Conservation (phyloP, 805 yeast species). For the Candida tibetensis region DNA sequence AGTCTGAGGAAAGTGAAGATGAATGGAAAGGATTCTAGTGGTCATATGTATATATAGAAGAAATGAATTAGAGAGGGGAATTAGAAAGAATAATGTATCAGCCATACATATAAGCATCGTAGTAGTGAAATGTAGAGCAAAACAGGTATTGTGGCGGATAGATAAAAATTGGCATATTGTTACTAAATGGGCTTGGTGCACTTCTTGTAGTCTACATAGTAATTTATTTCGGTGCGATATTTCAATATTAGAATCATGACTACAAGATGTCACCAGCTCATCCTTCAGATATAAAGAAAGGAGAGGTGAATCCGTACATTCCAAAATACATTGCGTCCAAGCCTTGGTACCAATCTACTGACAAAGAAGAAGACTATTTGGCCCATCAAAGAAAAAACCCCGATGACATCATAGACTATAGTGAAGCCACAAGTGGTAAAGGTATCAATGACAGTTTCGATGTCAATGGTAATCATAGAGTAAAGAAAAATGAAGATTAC, state of each 20-base stretch:
- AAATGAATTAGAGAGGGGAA: background rate
- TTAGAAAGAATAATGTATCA: slow-evolving; percentile 1
- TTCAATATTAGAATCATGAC: too few species aligned
- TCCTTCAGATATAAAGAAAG: slow-evolving; percentile 9
- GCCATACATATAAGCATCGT: too few species aligned
- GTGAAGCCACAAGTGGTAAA: slow-evolving; percentile 51
- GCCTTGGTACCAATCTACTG: slow-evolving; percentile 36
- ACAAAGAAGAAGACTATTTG: slow-evolving; percentile 39
- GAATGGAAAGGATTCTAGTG: slow-evolving; percentile 34
- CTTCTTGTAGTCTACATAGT: too few species aligned
- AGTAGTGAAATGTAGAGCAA: too few species aligned
- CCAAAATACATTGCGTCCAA: slow-evolving; percentile 38
- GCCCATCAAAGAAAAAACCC: slow-evolving; percentile 56
- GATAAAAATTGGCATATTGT: too few species aligned
- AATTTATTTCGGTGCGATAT: too few species aligned
- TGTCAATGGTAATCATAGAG: slow-evolving; percentile 7
- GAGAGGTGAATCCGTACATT: slow-evolving; percentile 27
- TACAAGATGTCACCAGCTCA: background rate
- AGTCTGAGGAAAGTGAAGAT: slow-evolving; percentile 13
- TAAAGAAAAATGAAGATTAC: slow-evolving; percentile 43
- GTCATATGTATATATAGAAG: background rate
- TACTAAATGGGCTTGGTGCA: too few species aligned
- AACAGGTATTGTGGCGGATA: too few species aligned
- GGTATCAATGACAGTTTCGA: slow-evolving; percentile 53
- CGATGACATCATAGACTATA: slow-evolving; percentile 40